Conservation (phyloP, 2,329 filamentous ascomycete genomes). For the Cercospora zeina region DNA sequence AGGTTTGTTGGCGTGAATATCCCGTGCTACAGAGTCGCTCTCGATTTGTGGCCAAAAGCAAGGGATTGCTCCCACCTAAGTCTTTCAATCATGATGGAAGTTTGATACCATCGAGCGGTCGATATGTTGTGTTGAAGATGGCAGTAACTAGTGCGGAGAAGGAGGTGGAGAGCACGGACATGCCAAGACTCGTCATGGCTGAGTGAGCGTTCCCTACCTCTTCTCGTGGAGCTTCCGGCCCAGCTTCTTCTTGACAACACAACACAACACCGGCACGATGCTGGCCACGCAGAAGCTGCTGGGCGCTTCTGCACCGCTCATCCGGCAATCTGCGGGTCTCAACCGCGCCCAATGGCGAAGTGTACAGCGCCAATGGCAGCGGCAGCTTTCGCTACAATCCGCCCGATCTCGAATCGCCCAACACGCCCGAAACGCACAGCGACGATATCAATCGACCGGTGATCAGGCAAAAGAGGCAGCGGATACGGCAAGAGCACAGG, state of each 20-base stretch:
- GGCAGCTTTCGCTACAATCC: constrained; percentile 28
- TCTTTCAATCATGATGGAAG: too few species aligned
- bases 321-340: constrained; percentile 25
- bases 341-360: constrained; percentile 31
- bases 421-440: constrained; percentile 16
- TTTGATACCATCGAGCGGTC: too few species aligned
- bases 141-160: too few species aligned
- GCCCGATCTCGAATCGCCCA: constrained; percentile 15
- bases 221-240: not conserved
- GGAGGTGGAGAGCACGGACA: not conserved
- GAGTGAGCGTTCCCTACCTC: not conserved
- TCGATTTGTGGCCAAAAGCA: too few species aligned
- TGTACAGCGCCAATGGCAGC: constrained; percentile 32
- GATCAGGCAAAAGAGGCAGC: constrained; percentile 15
- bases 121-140: too few species aligned
- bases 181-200: constrained; percentile 1
- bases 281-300: constrained; percentile 28
- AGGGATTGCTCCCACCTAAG: too few species aligned
- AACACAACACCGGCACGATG: constrained; percentile 25
- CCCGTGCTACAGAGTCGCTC: too few species aligned
- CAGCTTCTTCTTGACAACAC: not conserved
- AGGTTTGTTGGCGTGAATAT: too few species aligned
- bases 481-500: constrained; percentile 13
- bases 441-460: constrained; percentile 23
- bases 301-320: constrained; percentile 26